These are phyloP conservation scores for Trapa bicornis DNA, from an alignment of 345 rosid species.

Conservation along the genomic window DNA sequence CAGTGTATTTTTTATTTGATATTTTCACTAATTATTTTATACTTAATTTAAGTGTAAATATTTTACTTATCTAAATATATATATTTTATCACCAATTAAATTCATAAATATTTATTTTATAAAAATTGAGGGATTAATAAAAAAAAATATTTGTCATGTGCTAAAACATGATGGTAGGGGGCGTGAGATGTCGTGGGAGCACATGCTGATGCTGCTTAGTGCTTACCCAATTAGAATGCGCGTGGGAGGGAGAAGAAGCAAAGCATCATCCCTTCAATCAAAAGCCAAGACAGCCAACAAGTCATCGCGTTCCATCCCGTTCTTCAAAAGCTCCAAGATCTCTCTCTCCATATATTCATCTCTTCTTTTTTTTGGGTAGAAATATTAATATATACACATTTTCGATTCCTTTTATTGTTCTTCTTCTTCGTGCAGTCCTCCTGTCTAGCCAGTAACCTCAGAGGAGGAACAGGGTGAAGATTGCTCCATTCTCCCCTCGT, in stretches of 20 bases:
- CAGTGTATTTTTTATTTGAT: too few species aligned
- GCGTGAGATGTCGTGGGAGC: neutral
- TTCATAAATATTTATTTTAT: too few species aligned
- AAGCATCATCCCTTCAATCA: neutral
- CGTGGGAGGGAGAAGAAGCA: neutral
- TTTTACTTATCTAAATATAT: too few species aligned
- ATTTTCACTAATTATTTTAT: too few species aligned
- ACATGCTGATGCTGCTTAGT: too few species aligned
- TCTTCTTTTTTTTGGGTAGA: too few species aligned
- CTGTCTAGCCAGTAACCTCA: neutral
- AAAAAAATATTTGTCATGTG: too few species aligned
- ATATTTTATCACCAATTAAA: too few species aligned
- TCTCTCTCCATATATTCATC: neutral
- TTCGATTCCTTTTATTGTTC: neutral
- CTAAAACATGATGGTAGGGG: too few species aligned
- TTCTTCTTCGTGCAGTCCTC: neutral
- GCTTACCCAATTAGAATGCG: neutral
- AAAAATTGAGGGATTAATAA: too few species aligned
- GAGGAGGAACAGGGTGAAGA: neutral
- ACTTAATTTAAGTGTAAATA: too few species aligned
- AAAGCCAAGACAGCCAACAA: constrained; percentile 6
- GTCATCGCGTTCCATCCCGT: constrained; percentile 7
- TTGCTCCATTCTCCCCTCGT: neutral
- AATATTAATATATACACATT: too few species aligned
- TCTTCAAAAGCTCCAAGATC: neutral